phyloP scores from a whole-genome alignment of 176 grass and related monocot species.

The Zea mays region DNA sequence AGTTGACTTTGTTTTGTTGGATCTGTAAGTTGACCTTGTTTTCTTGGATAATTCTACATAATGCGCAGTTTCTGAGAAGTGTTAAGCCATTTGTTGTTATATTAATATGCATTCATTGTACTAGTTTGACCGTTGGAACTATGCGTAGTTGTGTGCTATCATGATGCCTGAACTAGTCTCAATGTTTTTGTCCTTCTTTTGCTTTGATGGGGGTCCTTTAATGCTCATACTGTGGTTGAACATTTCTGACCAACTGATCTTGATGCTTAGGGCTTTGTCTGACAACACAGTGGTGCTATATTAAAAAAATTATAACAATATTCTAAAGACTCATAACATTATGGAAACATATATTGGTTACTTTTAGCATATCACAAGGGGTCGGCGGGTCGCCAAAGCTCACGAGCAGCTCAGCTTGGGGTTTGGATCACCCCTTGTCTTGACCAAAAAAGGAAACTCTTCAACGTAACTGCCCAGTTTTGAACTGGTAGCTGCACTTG shows the following conservation, averaged over 20 bases:
- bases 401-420: not conserved
- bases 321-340: not conserved
- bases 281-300: not conserved
- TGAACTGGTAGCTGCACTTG: constrained; percentile 18
- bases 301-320: not conserved
- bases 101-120: not conserved
- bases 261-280: not conserved
- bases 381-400: not conserved
- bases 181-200: not conserved
- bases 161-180: constrained; percentile 1
- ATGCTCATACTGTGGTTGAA: not conserved
- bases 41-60: not conserved
- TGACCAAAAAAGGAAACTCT: not conserved
- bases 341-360: not conserved
- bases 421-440: constrained; percentile 3
- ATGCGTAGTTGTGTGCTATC: not conserved
- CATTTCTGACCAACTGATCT: not conserved
- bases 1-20: not conserved
- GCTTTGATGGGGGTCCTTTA: not conserved
- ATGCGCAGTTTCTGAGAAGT: not conserved
- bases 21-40: not conserved
- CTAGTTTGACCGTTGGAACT: not conserved
- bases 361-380: not conserved
- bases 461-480: not conserved
- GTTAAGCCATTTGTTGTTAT: not conserved